Base-by-base conservation (phyloP, 1,139 yeast species). In the Starmera stellimalicola region DNA sequence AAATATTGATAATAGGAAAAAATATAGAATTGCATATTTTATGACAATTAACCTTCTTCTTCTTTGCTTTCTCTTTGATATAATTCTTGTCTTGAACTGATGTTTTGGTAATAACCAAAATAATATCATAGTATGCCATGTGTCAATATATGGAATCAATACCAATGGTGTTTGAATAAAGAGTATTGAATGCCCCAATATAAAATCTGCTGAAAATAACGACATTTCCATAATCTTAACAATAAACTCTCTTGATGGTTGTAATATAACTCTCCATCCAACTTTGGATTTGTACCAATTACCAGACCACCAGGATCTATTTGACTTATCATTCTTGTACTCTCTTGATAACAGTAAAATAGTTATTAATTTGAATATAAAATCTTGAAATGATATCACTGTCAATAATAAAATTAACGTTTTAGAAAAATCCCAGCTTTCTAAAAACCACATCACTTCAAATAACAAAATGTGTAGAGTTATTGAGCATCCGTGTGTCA, bases 271-370 rank as follows among this genome's bases (percentile, higher is more conserved):
- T 27, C 66, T 54, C 70, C 73, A 68, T 1, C 87, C 83, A 26
- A 77, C 57, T 2, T 71, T 73, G n/a, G 71, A 65, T 10, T 58
- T 60, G 27, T 67, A 51, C 95, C 95, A 84, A 33, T 64, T 67
- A 0, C 94, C 95, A 0, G 84, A 71, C 95, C 95, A 85, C 94
- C 95, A 85, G 0, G 88, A 77, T 18, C 67, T 51, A 47, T 80
- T 81, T 2, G 80, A 53, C 26, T 59, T 58, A 39, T 72, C 77
- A 38, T 67, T 71, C 29, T 63, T 65, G 39, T 71, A 58, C 48
- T 84, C 94, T 37, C 79, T 62, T 1, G 88, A 66, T 12, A 82
- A 51, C 5, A 71, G 45, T 5, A 73, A 32, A 3, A 72, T 55
- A 3, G 71, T 61, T 2, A 70, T 42, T 1, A 67, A 42, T 29